A percentile compares a stretch with the other conserved stretches of the same genome.
Evolutionary conservation across 208 protist genomes (phyloP).

Genomic region (Wallacemonas rigidus): DNA sequence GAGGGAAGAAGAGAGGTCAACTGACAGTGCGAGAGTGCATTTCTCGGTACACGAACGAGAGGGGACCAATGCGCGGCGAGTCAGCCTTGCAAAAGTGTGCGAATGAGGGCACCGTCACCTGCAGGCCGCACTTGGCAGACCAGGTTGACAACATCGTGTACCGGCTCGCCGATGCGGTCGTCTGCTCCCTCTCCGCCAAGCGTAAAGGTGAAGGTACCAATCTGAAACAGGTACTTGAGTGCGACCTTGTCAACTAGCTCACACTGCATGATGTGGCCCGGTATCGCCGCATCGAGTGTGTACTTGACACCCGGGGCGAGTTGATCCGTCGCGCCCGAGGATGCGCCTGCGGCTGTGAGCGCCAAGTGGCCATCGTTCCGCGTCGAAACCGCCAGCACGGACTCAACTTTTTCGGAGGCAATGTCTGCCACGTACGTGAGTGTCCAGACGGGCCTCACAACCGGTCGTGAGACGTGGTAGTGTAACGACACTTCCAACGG

Average conservation of each 20-base stretch:
- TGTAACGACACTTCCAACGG: slow-evolving; percentile 28
- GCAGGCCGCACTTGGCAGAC: slow-evolving; percentile 31
- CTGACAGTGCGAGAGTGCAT: not conserved
- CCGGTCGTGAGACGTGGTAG: slow-evolving; percentile 19
- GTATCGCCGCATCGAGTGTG: slow-evolving; percentile 12
- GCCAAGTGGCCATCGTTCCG: not conserved
- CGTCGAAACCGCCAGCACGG: slow-evolving; percentile 12
- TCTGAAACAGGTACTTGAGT: slow-evolving; percentile 60
- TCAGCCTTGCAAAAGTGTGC: not conserved
- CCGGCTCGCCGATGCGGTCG: not conserved
- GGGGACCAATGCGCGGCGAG: not conserved
- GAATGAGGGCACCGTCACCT: not conserved
- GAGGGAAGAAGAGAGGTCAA: not conserved
- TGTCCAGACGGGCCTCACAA: slow-evolving; percentile 23
- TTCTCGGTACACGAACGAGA: no score
- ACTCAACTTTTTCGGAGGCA: slow-evolving; percentile 27
- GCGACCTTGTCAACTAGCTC: slow-evolving; percentile 17
- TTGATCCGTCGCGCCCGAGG: no score
- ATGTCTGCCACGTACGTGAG: slow-evolving; percentile 54
- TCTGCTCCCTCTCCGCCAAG: not conserved
- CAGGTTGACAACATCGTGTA: slow-evolving; percentile 19
- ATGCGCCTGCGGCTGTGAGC: not conserved
- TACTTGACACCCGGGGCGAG: slow-evolving; percentile 11
- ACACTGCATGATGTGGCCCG: slow-evolving; percentile 1
- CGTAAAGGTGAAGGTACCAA: slow-evolving; percentile 38